phyloP scores from a whole-genome alignment of 225 moss, liverwort and hornwort genomes.

The Polytrichum commune region DNA sequence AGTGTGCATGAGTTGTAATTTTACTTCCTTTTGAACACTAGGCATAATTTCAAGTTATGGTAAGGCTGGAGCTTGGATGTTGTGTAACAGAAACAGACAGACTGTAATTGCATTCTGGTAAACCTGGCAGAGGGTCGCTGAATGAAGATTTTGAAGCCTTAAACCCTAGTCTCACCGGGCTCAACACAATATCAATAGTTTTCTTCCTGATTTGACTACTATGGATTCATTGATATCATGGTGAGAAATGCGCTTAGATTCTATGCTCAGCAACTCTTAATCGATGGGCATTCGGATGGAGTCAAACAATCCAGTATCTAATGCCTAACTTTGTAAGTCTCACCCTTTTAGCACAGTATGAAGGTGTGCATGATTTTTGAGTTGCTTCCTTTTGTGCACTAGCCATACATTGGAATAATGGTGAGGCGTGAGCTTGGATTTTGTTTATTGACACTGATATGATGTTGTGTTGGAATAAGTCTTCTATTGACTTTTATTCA shows the following conservation, averaged over 20 bases:
- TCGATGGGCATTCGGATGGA: no score
- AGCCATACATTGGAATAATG: no score
- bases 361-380: neutral
- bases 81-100: neutral
- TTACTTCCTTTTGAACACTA: neutral
- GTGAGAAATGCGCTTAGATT: no score
- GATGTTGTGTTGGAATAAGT: neutral
- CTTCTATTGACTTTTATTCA: no score
- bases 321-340: neutral
- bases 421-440: neutral
- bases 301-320: neutral
- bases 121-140: neutral
- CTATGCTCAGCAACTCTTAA: no score
- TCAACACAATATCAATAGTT: neutral
- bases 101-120: neutral
- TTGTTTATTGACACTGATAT: conserved; percentile 1
- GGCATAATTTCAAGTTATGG: no score
- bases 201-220: no score
- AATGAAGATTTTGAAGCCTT: neutral
- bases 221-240: no score
- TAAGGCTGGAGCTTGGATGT: neutral
- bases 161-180: no score
- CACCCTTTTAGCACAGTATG: neutral
- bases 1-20: neutral
- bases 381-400: neutral